Base-by-base conservation (phyloP, 2,329 filamentous ascomycete species). In the Akanthomyces dipterigenus region DNA sequence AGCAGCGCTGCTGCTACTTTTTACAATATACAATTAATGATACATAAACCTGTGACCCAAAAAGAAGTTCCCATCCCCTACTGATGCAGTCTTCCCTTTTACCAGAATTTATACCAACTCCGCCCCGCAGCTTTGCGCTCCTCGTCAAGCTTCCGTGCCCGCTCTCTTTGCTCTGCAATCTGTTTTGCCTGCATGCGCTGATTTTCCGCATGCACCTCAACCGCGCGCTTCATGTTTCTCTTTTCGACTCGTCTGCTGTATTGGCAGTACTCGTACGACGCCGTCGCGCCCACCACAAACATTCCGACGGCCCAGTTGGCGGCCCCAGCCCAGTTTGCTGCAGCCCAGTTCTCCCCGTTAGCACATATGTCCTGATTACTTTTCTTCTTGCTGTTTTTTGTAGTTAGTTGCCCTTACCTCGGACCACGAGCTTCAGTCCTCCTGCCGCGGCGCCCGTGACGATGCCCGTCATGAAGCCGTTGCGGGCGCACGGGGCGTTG, bases 281-380 rank as follows among this genome's bases (percentile, higher is more conserved):
- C 81, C 51, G 89, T 78, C n/a, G 89, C 87, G 7, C 83, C 83
- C 22, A 88, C 71, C 26, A 88, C 79, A 72, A 95, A 96, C 40
- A 85, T 81, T 7, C 87, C 90, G 6, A 95, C 91, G 0, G 91
- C 92, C 89, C 90, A 96, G 70, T 96, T 96, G 40, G 88, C 87
- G 1, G 90, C 85, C 68, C 83, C 72, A 24, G 65, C 57, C 58
- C 58, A 61, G 24, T 55, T 61, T 42, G 49, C 58, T 61, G 16
- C 20, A 22, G 31, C 8, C 31, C 20, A n/a, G n/a, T n/a, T 20
- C 5, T 5, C 2, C 22, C 8, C 34, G 24, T 48, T 38, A 62
- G 62, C 49, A 34, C 31, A 7, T 28, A 28, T 18, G 2, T 34
- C 11, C 8, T 5, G 16, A 43, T 5, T 11, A 28, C 12, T 18